These are phyloP conservation scores for Phaffia australis DNA, from an alignment of 768 basidiomycete genomes.

Conservation along the genomic window DNA sequence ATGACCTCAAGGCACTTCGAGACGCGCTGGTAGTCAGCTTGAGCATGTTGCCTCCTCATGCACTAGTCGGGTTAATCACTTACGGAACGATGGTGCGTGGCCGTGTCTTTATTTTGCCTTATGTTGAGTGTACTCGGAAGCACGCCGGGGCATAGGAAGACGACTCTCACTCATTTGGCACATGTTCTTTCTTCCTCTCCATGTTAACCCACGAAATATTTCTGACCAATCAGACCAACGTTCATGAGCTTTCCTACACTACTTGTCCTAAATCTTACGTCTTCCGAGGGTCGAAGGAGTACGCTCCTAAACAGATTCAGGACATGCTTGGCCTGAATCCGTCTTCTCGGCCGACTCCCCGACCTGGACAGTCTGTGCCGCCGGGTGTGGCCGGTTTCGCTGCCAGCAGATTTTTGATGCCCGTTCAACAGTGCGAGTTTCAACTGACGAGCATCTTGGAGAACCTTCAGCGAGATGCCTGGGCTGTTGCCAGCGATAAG, in stretches of 20 bases:
- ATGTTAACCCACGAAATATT: background rate
- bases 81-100: slow-evolving; percentile 82
- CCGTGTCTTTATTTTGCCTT: background rate
- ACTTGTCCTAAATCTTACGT: slow-evolving; percentile 98
- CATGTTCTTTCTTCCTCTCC: background rate
- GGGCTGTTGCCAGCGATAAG: slow-evolving; percentile 94
- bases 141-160: background rate
- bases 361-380: slow-evolving; percentile 38
- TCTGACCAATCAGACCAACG: slow-evolving; percentile 59
- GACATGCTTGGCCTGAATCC: slow-evolving; percentile 89
- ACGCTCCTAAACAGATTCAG: slow-evolving; percentile 87
- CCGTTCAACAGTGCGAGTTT: slow-evolving; percentile 86
- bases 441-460: slow-evolving; percentile 90
- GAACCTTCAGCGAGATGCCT: slow-evolving; percentile 75
- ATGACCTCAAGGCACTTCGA: slow-evolving; percentile 87
- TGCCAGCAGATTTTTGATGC: slow-evolving; percentile 63
- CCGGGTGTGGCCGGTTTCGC: slow-evolving; percentile 32
- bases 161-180: background rate
- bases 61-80: slow-evolving; percentile 90
- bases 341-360: slow-evolving; percentile 46
- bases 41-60: slow-evolving; percentile 82
- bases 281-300: slow-evolving; percentile 96
- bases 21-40: slow-evolving; percentile 92
- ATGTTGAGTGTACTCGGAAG: slow-evolving; percentile 28
- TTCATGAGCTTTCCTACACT: slow-evolving; percentile 92